Base-by-base conservation (phyloP, 1,284 basidiomycete genomes). In the Filobasidium uniguttulatum region DNA sequence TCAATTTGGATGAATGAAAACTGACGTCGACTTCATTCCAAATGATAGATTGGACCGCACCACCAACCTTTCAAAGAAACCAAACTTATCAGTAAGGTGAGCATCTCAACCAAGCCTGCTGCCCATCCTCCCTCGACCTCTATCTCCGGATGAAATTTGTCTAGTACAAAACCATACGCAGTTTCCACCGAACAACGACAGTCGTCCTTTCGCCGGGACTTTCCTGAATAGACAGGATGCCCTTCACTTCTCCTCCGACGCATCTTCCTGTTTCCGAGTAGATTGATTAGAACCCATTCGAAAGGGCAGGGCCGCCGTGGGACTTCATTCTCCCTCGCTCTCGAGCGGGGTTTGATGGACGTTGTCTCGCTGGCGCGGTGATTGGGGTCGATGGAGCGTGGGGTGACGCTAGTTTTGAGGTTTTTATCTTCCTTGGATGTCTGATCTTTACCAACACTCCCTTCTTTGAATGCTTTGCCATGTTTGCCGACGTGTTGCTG, bases 341-440 rank as follows among this genome's bases (percentile, higher is more conserved):
- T 61, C 52, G 60, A 50, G 58, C 41, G 44, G 57, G 56, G 55
- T 43, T 56, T 55, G 55, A 55, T 55, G 46, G 53, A 55, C 60
- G 58, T 56, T 53, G 61, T 64, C 60, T 60, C 60, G 59, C 30
- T 44, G 45, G 50, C 56, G 60, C 56, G 49, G 43, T 41, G 17
- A 38, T 44, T 45, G 29, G 44, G 56, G 54, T 46, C 44, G 57
- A 56, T 48, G 49, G 51, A 34, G 56, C 38, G 49, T 55, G 57
- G 59, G 58, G 61, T 64, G 66, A 65, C 64, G 64, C 55, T 62
- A 57, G 50, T 65, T 65, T 66, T 67, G 63, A 67, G 49, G 49
- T 49, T 62, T 62, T 66, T 61, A 60, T 63, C 68, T 70, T 70
- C 68, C 68, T 70, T 70, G 68, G 67, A 68, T 68, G 68, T 70